phyloP scores from a whole-genome alignment of 2,329 filamentous ascomycete genomes.

The Colletotrichum neosansevieriae region DNA sequence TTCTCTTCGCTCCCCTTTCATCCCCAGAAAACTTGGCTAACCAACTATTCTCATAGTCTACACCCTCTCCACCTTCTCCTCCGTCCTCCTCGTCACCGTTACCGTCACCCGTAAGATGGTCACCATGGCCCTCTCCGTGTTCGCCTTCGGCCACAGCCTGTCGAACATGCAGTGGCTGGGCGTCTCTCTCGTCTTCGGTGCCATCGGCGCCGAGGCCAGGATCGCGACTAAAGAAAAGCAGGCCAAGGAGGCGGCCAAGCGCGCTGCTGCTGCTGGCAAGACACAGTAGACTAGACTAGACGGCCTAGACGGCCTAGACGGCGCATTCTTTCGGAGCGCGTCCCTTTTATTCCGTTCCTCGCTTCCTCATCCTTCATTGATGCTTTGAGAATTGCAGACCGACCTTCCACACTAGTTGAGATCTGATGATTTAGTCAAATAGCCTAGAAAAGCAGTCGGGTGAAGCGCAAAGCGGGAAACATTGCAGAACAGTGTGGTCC shows the following conservation, averaged over 20 bases:
- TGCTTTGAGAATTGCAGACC: too few relatives aligned
- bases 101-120: slow-evolving; percentile 99
- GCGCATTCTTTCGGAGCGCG: background rate
- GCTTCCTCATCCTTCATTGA: background rate
- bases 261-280: slow-evolving; percentile 50
- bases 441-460: too few relatives aligned
- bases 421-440: too few relatives aligned
- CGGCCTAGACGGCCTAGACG: too few relatives aligned
- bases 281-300: slow-evolving; percentile 37
- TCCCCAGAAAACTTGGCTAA: background rate
- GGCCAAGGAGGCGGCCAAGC: slow-evolving; percentile 77
- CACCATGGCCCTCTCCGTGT: slow-evolving; percentile 96
- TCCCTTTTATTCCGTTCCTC: background rate
- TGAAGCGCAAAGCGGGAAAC: too few relatives aligned
- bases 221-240: slow-evolving; percentile 87
- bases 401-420: too few relatives aligned
- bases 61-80: slow-evolving; percentile 92
- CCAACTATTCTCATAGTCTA: slow-evolving; percentile 70
- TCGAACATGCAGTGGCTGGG: slow-evolving; percentile 93
- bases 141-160: slow-evolving; percentile 92
- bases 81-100: slow-evolving; percentile 91
- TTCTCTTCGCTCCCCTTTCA: background rate
- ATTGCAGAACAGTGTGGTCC: too few relatives aligned
- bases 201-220: slow-evolving; percentile 89
- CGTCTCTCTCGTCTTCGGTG: slow-evolving; percentile 92